A percentile compares a stretch with the other conserved stretches of the same genome.
Conservation (phyloP, 148 eudicot species). For the Diospyros kaki region DNA sequence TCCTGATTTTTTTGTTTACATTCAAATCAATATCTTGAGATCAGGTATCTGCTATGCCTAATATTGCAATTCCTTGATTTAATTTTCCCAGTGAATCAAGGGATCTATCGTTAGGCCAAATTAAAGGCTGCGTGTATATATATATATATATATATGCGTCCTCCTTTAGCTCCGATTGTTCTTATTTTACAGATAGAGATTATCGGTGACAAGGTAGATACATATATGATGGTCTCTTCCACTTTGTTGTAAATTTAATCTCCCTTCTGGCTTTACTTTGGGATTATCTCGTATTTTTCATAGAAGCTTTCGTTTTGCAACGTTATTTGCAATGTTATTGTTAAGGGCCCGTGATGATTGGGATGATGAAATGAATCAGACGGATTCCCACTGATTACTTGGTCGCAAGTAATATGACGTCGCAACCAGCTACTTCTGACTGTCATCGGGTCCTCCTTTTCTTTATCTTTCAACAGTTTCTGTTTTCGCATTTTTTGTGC, state of each 20-base stretch:
- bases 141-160: slow-evolving; percentile 18
- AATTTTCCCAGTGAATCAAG: slow-evolving; percentile 5
- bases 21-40: too few relatives aligned
- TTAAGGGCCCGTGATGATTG: slow-evolving; percentile 2
- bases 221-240: background rate
- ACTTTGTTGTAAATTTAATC: too few relatives aligned
- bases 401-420: background rate
- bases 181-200: background rate
- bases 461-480: too few relatives aligned
- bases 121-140: background rate
- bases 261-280: background rate
- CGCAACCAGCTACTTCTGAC: slow-evolving; percentile 32
- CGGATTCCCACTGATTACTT: slow-evolving; percentile 33
- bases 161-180: slow-evolving; percentile 25
- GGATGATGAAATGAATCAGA: slow-evolving; percentile 23
- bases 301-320: background rate
- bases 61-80: slow-evolving; percentile 21
- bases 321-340: background rate
- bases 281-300: background rate
- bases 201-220: slow-evolving; percentile 31
- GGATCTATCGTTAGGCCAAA: slow-evolving; percentile 35
- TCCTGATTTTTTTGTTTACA: too few relatives aligned
- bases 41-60: slow-evolving; percentile 5
- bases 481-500: too few relatives aligned
- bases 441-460: background rate